phyloP scores from a whole-genome alignment of 768 basidiomycete genomes.

The Termitomyces sp. region DNA sequence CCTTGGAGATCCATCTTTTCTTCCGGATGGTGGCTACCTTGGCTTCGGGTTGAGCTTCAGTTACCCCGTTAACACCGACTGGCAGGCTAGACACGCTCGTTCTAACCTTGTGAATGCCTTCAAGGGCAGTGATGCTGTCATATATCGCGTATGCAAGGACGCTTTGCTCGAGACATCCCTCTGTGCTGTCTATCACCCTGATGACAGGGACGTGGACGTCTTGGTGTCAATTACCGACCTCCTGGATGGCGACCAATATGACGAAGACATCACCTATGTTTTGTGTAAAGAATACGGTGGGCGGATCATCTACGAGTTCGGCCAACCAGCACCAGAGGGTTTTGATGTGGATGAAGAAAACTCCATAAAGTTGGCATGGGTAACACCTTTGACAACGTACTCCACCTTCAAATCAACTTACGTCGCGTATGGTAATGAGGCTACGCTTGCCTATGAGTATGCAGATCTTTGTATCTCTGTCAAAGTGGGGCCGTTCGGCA shows the following conservation, averaged over 20 bases:
- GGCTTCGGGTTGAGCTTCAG: constrained; percentile 35
- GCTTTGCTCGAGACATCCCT: constrained; percentile 15
- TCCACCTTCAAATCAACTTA: constrained; percentile 11
- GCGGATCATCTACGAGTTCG: constrained; percentile 1
- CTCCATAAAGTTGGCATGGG: constrained; percentile 5
- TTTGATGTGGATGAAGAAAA: background rate
- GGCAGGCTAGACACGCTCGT: background rate
- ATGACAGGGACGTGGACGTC: background rate
- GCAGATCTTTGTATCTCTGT: constrained; percentile 20
- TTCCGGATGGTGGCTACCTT: constrained; percentile 36
- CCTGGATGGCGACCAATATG: background rate
- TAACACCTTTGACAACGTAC: constrained; percentile 10
- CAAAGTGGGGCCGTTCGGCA: constrained; percentile 12
- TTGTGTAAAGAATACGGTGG: background rate
- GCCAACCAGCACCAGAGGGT: background rate
- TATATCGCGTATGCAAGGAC: constrained; percentile 17
- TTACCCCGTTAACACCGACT: constrained; percentile 25
- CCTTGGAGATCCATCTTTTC: constrained; percentile 27
- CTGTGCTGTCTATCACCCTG: constrained; percentile 17
- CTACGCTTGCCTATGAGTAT: constrained; percentile 14
- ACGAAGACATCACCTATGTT: background rate
- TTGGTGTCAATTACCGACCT: background rate
- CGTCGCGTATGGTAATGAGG: constrained; percentile 22
- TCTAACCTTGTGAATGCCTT: constrained; percentile 8
- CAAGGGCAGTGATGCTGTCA: constrained; percentile 27